Evolutionary conservation across 208 protist genomes (phyloP), one percentile per base, ranked within the genome.

Genomic region (Wallacemonas sp.): DNA sequence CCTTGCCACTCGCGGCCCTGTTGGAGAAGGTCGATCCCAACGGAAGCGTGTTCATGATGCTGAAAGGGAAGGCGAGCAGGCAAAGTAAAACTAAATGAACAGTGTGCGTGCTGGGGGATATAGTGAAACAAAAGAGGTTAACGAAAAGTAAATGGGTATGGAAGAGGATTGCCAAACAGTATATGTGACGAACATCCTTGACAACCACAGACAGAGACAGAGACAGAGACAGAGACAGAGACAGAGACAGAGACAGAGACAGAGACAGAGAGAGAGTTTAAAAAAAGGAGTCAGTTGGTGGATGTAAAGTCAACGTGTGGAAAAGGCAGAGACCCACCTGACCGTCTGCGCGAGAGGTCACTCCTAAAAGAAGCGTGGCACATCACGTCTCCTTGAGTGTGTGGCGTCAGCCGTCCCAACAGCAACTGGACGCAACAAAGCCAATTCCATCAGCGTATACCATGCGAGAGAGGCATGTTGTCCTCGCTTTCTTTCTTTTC

Each of bases 21-120:
- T 90, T 87, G 0, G 84, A 90, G 70, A 76, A 87, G 44, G 59
- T 59, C 22, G 72, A 69, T 20, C 80, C 75, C 32, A 44, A 72
- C 52, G 62, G 74, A 65, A 32, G 49, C 65, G 41, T 38, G 49
- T 49, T 65, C 52, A 59, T 59, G 5, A 16, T 14, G 10, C 36
- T 14, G 14, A 14, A 41, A 41, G 36, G n/a, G 48, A 10, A 23
- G 7, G 48, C 2, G 48, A 4, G 12, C 20, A 23, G 10, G 18
- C 42, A 18, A 48, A 39, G 36, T 39, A 16, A 12, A 4, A 39
- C 4, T 14, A 42, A 42, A 14, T 7, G 10, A 42, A 42, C 38
- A 42, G 38, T 18, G 38, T 42, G 38, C 38, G 38, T 7, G 38
- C 7, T 42, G 38, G 10, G 38, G 38, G 38, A 42, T 42, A 42